A percentile compares a stretch with the other conserved stretches of the same genome.
Evolutionary conservation across 2,329 filamentous ascomycete genomes (phyloP).

Genomic region (Alternaria tenuissima): DNA sequence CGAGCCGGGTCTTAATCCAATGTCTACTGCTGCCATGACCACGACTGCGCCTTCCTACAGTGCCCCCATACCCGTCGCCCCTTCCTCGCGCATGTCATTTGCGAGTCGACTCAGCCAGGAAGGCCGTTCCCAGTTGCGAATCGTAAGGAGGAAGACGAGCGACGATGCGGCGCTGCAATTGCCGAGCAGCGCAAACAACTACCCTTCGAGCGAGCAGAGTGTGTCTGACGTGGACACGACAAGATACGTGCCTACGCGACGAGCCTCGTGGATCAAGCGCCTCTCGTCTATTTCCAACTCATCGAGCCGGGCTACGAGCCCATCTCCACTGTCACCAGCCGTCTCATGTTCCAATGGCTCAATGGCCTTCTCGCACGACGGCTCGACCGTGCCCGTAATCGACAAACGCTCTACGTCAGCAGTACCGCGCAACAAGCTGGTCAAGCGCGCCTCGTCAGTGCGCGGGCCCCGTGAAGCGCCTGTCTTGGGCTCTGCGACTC

Average conservation of each 20-base stretch:
- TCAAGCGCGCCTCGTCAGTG: conserved; percentile 73
- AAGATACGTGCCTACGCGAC: conserved; percentile 43
- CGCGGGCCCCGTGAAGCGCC: conserved; percentile 57
- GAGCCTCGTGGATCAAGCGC: conserved; percentile 74
- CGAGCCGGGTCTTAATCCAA: conserved; percentile 37
- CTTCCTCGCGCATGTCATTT: conserved; percentile 37
- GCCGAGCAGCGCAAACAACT: conserved; percentile 30
- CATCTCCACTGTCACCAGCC: conserved; percentile 71
- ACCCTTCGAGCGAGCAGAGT: conserved; percentile 32
- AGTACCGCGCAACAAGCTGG: conserved; percentile 75
- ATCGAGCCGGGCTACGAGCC: conserved; percentile 70
- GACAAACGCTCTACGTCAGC: conserved; percentile 50
- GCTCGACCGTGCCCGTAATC: conserved; percentile 71
- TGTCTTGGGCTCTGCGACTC: conserved; percentile 63
- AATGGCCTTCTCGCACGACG: conserved; percentile 55
- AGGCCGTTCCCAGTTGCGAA: conserved; percentile 39
- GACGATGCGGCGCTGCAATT: conserved; percentile 33
- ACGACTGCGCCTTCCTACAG: conserved; percentile 34
- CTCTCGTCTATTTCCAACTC: conserved; percentile 72
- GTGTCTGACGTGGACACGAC: conserved; percentile 37
- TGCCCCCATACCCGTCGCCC: conserved; percentile 33
- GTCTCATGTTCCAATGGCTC: conserved; percentile 70
- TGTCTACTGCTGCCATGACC: conserved; percentile 40
- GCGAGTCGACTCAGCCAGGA: conserved; percentile 40
- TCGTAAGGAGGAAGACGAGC: conserved; percentile 47